Percentiles rank a stretch among this genome's conserved stretches.
Conservation (phyloP, 441 rosid genomes). For the Euphorbia celastroides region DNA sequence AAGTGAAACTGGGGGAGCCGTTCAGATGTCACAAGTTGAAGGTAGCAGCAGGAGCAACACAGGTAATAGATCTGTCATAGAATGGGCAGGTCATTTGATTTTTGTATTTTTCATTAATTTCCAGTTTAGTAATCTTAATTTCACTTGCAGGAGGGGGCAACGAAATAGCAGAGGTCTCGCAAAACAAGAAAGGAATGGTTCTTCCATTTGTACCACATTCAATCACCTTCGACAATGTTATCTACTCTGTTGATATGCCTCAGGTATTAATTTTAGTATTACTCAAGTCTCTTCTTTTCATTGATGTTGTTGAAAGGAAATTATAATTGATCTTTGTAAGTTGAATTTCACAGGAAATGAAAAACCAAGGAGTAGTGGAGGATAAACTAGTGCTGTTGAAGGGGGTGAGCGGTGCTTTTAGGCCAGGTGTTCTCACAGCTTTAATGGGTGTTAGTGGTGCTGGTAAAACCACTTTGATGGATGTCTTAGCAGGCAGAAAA, state of each 20-base stretch:
- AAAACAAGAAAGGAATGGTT: conserved; percentile 61
- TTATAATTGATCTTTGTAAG: neutral
- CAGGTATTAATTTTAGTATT: conserved; percentile 45
- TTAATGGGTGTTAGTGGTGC: conserved; percentile 95
- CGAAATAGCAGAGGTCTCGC: conserved; percentile 13
- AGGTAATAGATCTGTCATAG: too few species aligned
- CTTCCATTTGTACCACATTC: conserved; percentile 84
- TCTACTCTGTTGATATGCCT: conserved; percentile 72
- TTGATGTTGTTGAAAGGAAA: neutral
- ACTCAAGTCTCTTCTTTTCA: too few species aligned
- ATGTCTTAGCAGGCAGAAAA: conserved; percentile 50
- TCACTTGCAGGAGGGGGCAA: too few species aligned
- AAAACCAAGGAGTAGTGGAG: conserved; percentile 45
- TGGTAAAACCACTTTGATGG: conserved; percentile 62
- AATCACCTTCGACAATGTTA: conserved; percentile 51
- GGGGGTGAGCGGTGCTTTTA: conserved; percentile 76
- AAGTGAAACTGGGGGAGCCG: conserved; percentile 22
- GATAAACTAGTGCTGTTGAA: conserved; percentile 57
- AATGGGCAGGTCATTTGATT: too few species aligned
- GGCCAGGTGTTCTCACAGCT: conserved; percentile 92
- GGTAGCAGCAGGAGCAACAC: conserved; percentile 3
- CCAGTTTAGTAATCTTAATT: too few species aligned
- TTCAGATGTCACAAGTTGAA: conserved; percentile 25
- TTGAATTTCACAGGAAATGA: conserved; percentile 46
- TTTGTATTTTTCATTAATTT: too few species aligned